Evolutionary conservation across 2,329 filamentous ascomycete genomes (phyloP).

Genomic region (Aspergillus udagawae): DNA sequence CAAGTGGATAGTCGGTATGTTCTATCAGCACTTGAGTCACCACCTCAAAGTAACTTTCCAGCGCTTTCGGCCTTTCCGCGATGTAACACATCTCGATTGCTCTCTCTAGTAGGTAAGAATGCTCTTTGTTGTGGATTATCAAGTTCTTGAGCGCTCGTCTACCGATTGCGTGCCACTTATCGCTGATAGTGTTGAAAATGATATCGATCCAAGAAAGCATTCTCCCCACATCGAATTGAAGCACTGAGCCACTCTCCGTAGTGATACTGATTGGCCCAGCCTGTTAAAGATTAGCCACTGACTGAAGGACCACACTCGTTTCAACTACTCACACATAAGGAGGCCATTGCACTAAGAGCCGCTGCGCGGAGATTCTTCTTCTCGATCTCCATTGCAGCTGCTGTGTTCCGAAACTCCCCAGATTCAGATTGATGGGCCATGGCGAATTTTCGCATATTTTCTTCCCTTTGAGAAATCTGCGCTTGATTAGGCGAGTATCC

Average conservation of each 20-base stretch:
- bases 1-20: conserved; percentile 73
- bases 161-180: conserved; percentile 87
- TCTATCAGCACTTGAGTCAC: conserved; percentile 83
- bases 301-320: neutral
- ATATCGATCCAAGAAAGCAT: conserved; percentile 95
- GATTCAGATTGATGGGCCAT: conserved; percentile 71
- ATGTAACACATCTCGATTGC: conserved; percentile 90
- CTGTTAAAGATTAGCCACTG: conserved; percentile 23
- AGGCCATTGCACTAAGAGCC: conserved; percentile 91
- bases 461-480: conserved; percentile 76
- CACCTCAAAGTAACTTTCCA: conserved; percentile 94
- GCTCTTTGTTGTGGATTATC: conserved; percentile 84
- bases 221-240: conserved; percentile 86
- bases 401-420: conserved; percentile 71
- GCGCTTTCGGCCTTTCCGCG: conserved; percentile 72
- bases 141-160: conserved; percentile 83
- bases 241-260: conserved; percentile 78
- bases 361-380: conserved; percentile 88
- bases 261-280: conserved; percentile 74
- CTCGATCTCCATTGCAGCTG: conserved; percentile 93
- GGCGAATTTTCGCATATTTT: conserved; percentile 80
- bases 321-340: conserved; percentile 71
- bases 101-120: conserved; percentile 78
- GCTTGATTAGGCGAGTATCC: conserved; percentile 89
- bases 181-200: conserved; percentile 88